Conservation (phyloP, 129 eudicot genomes). For the Artemisia argyi region DNA sequence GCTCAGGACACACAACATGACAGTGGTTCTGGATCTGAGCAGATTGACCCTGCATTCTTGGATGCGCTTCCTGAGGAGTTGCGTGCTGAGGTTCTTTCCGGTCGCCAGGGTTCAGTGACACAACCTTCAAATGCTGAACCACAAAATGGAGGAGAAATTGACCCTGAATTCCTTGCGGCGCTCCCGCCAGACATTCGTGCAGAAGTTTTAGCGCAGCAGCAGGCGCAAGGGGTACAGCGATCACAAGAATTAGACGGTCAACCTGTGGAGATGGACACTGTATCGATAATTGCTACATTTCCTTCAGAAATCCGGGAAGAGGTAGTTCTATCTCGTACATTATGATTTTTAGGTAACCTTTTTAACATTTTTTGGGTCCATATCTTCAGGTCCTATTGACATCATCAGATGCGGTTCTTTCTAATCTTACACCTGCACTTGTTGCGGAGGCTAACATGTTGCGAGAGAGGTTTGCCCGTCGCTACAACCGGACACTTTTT, state of each 20-base stretch:
- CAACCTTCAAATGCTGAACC: conserved; percentile 71
- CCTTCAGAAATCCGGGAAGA: conserved; percentile 95
- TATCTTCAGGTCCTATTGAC: conserved; percentile 79
- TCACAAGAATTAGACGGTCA: conserved; percentile 95
- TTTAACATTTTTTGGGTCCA: not conserved
- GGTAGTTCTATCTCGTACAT: conserved; percentile 37
- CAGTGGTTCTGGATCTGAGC: conserved; percentile 42
- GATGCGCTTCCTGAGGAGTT: conserved; percentile 98
- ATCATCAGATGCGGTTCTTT: conserved; percentile 95
- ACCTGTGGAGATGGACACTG: conserved; percentile 99
- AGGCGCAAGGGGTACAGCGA: conserved; percentile 85
- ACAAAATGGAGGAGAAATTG: conserved; percentile 81
- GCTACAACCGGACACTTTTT: conserved; percentile 83
- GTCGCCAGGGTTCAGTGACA: conserved; percentile 66
- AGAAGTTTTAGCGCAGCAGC: conserved; percentile 95
- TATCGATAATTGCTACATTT: conserved; percentile 94
- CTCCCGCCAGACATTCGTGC: conserved; percentile 98
- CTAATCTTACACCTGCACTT: conserved; percentile 94
- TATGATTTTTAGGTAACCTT: no score
- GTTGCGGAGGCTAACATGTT: conserved; percentile 99
- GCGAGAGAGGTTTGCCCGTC: conserved; percentile 93
- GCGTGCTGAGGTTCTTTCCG: conserved; percentile 96
- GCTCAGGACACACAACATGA: conserved; percentile 54
- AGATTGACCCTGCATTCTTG: conserved; percentile 92
- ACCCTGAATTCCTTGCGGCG: conserved; percentile 98